A percentile compares a stretch with the other conserved stretches of the same genome.
phyloP scores from a whole-genome alignment of 148 eudicot genomes.

The Rheum nobile region DNA sequence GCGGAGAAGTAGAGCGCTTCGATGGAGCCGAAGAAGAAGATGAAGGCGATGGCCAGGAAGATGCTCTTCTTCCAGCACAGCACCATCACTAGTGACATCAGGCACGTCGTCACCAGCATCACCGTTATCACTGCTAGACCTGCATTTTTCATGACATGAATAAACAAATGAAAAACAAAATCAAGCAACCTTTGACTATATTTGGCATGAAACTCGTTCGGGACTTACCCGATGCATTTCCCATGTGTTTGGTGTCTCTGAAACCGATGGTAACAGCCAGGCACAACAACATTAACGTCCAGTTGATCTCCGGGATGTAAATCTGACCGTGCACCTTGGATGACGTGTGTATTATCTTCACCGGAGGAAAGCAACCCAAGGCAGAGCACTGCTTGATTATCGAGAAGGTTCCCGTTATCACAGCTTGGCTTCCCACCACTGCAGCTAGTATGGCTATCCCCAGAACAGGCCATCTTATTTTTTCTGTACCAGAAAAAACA shows the following conservation, averaged over 20 bases:
- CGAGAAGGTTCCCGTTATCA: constrained; percentile 62
- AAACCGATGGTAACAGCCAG: constrained; percentile 66
- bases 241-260: constrained; percentile 58
- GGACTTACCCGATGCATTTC: constrained; percentile 59
- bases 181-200: not conserved
- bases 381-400: constrained; percentile 67
- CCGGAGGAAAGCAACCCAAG: constrained; percentile 54
- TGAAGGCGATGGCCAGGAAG: constrained; percentile 53
- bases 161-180: not conserved
- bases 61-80: constrained; percentile 73
- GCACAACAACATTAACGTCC: constrained; percentile 62
- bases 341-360: constrained; percentile 59
- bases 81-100: constrained; percentile 91
- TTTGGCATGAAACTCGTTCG: not conserved
- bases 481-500: constrained; percentile 23
- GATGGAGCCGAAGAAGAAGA: constrained; percentile 68
- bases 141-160: constrained; percentile 11
- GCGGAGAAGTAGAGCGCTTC: constrained; percentile 94
- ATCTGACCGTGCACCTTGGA: constrained; percentile 58
- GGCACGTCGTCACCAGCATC: constrained; percentile 96
- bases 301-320: constrained; percentile 61
- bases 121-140: constrained; percentile 98
- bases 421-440: constrained; percentile 72
- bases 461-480: constrained; percentile 54
- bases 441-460: constrained; percentile 66